Base-by-base conservation (phyloP, 257 asterid species). In the Gentiana dahurica region DNA sequence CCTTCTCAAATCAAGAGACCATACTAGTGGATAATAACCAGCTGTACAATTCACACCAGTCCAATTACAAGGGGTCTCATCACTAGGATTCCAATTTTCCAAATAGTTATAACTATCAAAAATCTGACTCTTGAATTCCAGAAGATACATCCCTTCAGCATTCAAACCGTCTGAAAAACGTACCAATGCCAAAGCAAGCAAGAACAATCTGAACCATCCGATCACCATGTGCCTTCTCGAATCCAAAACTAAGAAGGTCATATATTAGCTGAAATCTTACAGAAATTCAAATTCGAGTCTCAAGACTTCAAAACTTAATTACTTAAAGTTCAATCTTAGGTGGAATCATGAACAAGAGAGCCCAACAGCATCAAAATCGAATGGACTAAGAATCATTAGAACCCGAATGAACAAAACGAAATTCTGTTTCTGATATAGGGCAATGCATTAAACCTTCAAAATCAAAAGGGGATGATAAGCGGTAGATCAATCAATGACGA, bases 41-140 rank as follows among this genome's bases (percentile, higher is more conserved):
- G 57, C 36, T 3, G 81, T 77, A 77, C 98, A 90, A 46, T 74
- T 76, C 60, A 90, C 95, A 53, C 98, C 96, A 35, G 53, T 8
- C 98, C 98, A 90, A 53, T 66, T 65, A 65, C 98, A 90, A 10
- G 98, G 95, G 5, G 83, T 81, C 36, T 49, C 71, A 70, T 87
- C 91, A 54, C 61, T 67, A 0, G 89, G 73, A 62, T 84, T 82
- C 98, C 98, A 90, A 59, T 81, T 69, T 32, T 55, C 59, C 8
- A 90, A 85, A 64, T 51, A 47, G 54, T 72, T 67, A 43, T 13
- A 57, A 7, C 70, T 69, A 58, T 90, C 98, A 51, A 57, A 35
- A 12, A 90, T 67, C 67, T 5, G 69, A 65, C 79, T 74, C 89
- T 90, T 90, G 53, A 87, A 57, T 35, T 90, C 86, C 3, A 90